Evolutionary conservation across 2,329 filamentous ascomycete species (phyloP).

Genomic region (Aspergillus ustus): DNA sequence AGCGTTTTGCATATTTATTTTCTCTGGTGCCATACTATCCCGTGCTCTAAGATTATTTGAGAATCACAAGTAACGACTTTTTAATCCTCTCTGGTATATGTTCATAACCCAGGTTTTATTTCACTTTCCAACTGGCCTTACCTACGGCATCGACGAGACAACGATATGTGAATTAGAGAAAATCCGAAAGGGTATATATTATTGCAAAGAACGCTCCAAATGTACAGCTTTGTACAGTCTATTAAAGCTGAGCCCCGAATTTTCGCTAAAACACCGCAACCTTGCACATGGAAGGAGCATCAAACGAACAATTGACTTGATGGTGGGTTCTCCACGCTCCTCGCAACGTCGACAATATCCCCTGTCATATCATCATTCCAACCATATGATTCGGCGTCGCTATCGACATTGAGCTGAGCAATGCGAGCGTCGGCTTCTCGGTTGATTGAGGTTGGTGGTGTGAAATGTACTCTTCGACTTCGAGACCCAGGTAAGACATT

Average conservation of each 20-base stretch:
- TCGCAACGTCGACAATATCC: not conserved
- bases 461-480: not conserved
- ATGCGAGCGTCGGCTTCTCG: not conserved
- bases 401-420: not conserved
- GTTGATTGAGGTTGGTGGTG: not conserved
- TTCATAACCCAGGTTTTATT: no score
- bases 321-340: constrained; percentile 1
- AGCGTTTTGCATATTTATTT: not conserved
- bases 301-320: constrained; percentile 1
- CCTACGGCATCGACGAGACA: no score
- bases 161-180: not conserved
- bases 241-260: not conserved
- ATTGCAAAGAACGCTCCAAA: not conserved
- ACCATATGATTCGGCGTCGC: constrained; percentile 12
- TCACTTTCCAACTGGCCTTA: no score
- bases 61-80: not conserved
- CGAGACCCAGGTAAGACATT: not conserved
- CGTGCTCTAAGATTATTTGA: not conserved
- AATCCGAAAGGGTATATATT: not conserved
- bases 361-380: constrained; percentile 7
- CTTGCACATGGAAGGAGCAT: not conserved
- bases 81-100: not conserved
- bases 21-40: not conserved
- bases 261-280: not conserved
- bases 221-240: not conserved